These are phyloP conservation scores for Arachis hypogaea DNA, from an alignment of 306 rosid genomes.

Conservation along the genomic window DNA sequence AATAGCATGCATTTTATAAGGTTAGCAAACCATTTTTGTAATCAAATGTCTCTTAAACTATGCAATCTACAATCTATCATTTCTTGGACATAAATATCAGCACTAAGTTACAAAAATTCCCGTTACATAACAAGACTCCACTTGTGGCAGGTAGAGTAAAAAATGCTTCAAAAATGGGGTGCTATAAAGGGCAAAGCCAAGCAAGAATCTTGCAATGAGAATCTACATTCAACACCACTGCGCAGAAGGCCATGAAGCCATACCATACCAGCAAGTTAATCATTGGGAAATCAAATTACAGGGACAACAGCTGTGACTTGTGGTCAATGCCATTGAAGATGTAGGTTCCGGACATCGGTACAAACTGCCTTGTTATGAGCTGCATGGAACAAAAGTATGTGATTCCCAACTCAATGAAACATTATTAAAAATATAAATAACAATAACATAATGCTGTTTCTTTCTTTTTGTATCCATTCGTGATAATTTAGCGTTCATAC, in stretches of 20 bases:
- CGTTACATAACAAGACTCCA: constrained; percentile 14
- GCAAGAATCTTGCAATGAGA: constrained; percentile 42
- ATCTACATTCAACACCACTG: constrained; percentile 25
- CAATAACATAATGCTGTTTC: neutral
- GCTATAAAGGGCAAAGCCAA: constrained; percentile 12
- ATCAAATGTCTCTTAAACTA: neutral
- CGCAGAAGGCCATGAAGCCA: constrained; percentile 1
- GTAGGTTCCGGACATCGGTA: constrained; percentile 86
- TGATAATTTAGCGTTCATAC: constrained; percentile 8
- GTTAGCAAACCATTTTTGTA: neutral
- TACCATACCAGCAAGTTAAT: constrained; percentile 37
- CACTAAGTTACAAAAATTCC: constrained; percentile 33
- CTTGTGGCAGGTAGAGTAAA: constrained; percentile 20
- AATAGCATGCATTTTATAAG: neutral
- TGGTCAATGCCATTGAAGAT: constrained; percentile 95
- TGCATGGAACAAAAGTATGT: constrained; percentile 40
- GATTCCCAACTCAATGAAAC: constrained; percentile 18
- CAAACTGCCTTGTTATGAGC: constrained; percentile 94
- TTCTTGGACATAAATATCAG: constrained; percentile 13
- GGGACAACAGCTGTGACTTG: constrained; percentile 79
- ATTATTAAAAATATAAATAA: neutral
- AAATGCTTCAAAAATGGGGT: constrained; percentile 16
- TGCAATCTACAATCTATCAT: neutral
- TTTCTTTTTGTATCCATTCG: constrained; percentile 7
- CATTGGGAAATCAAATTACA: constrained; percentile 46